Base-by-base conservation (phyloP, 805 yeast genomes). In the Zygoascus tannicola region DNA sequence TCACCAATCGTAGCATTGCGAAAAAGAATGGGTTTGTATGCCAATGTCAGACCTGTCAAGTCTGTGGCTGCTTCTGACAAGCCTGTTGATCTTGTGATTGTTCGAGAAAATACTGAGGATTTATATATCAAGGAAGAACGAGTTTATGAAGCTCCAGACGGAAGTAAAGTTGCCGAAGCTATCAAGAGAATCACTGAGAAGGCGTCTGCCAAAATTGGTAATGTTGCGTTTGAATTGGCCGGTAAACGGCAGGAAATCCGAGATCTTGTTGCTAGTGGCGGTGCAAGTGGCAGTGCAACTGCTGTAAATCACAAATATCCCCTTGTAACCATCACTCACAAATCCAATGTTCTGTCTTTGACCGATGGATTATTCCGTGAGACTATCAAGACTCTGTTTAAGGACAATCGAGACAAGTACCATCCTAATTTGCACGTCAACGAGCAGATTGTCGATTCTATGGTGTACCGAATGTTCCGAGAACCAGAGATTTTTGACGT, bases 1-100 rank as follows among this genome's bases (percentile, higher is more conserved):
- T 90, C 97, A 23, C 98, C 98, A 55, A 90, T 92, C 64, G 98
- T 92, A 44, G 97, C 97, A n/a, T 74, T 92, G 60, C 82, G 98
- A 71, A 92, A 90, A 76, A 85, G 84, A 66, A 61, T 92, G 66
- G 97, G 95, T 5, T 72, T 92, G 43, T 92, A 84, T 64, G 98
- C 98, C 56, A 92, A 92, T 57, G 96, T 92, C 41, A 83, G 98
- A 65, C 98, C 98, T 3, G 97, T 92, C 55, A 92, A 92, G 69
- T 81, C 92, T 41, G 97, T 88, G 33, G 90, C 88, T 43, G 72
- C 78, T 44, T 88, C 85, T 53, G 42, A 32, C n/a, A 79, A 86
- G 66, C 88, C 94, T 32, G 95, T 88, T 41, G 98, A 92, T 65
- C 81, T 92, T 86, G 95, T 92, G 23, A 92, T 92, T 64, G 98